Conservation (phyloP, 2,329 filamentous ascomycete genomes). For the Chrysosporium keratinophilum region DNA sequence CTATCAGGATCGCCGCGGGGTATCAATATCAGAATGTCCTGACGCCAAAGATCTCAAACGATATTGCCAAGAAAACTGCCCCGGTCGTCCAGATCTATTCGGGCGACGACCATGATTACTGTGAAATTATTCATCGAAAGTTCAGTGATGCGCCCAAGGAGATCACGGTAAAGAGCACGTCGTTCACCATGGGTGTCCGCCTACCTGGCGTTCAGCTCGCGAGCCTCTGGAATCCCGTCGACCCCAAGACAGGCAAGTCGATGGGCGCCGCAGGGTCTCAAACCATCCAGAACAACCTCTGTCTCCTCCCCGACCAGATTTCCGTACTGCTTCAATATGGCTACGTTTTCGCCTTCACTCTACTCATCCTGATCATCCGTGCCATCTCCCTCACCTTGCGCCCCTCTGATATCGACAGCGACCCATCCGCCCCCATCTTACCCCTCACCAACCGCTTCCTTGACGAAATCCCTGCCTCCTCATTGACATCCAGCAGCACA, state of each 20-base stretch:
- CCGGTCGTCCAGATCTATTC: slow-evolving; percentile 73
- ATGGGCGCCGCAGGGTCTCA: slow-evolving; percentile 18
- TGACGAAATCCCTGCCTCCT: slow-evolving; percentile 20
- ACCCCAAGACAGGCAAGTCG: slow-evolving; percentile 38
- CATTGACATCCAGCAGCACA: slow-evolving; percentile 26
- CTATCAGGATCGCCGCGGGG: slow-evolving; percentile 64
- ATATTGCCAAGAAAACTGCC: slow-evolving; percentile 65
- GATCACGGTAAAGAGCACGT: slow-evolving; percentile 91
- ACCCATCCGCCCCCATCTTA: slow-evolving; percentile 20
- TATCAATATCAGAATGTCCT: slow-evolving; percentile 98
- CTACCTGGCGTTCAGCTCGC: slow-evolving; percentile 78
- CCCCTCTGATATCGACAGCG: slow-evolving; percentile 14
- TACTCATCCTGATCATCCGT: slow-evolving; percentile 39
- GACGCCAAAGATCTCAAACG: slow-evolving; percentile 61
- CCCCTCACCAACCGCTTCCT: slow-evolving; percentile 21
- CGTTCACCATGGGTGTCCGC: slow-evolving; percentile 91
- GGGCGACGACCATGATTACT: slow-evolving; percentile 97
- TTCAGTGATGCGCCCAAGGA: slow-evolving; percentile 57
- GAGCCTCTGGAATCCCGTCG: slow-evolving; percentile 86
- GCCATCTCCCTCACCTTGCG: slow-evolving; percentile 30
- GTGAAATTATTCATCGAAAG: slow-evolving; percentile 69
- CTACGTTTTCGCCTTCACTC: slow-evolving; percentile 47
- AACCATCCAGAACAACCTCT: slow-evolving; percentile 81
- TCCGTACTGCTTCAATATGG: slow-evolving; percentile 72
- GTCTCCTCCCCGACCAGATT: slow-evolving; percentile 79